phyloP scores from a whole-genome alignment of 73 alveolate species.

The Blepharisma stoltei region DNA sequence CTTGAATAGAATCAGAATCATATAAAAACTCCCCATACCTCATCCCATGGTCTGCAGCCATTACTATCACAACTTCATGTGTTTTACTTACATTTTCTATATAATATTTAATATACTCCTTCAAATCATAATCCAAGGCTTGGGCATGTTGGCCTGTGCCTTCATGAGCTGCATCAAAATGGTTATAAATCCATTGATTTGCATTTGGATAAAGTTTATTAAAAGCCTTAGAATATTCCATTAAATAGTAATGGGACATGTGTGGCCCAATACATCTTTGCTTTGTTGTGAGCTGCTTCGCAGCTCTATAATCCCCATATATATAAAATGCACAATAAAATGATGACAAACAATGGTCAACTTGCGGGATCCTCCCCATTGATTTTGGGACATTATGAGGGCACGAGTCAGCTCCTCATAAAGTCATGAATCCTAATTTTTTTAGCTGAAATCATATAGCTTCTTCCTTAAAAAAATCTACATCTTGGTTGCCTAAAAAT shows the following conservation, averaged over 20 bases:
- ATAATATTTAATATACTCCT: background rate
- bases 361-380: background rate
- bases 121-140: background rate
- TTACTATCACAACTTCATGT: background rate
- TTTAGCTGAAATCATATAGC: background rate
- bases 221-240: background rate
- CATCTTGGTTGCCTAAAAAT: background rate
- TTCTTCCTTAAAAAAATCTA: background rate
- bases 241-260: background rate
- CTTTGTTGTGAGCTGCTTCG: background rate
- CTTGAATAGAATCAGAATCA: background rate
- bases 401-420: background rate
- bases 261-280: constrained; percentile 23
- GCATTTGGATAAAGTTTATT: background rate
- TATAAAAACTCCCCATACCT: background rate
- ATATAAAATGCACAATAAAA: constrained; percentile 23
- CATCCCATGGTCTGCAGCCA: constrained; percentile 26
- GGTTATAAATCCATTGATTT: constrained; percentile 8
- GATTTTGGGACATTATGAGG: background rate
- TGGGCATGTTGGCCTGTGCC: constrained; percentile 14
- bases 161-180: constrained; percentile 22
- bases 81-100: background rate
- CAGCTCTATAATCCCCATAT: background rate
- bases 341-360: constrained; percentile 12
- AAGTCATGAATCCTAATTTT: background rate